phyloP scores from a whole-genome alignment of 768 basidiomycete species.

The Pleurotus cornucopiae region DNA sequence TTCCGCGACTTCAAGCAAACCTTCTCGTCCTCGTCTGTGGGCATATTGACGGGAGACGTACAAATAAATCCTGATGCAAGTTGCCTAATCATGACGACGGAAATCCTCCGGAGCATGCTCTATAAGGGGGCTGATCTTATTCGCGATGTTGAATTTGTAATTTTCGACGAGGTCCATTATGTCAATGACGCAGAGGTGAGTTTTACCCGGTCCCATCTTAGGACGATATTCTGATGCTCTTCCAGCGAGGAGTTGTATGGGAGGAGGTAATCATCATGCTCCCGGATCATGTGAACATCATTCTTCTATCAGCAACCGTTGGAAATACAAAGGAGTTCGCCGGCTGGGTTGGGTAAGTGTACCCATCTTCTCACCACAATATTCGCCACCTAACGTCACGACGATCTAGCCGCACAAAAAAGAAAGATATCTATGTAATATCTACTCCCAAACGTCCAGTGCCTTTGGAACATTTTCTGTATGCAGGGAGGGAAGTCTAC shows the following conservation, averaged over 20 bases:
- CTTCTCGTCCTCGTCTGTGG: conserved; percentile 86
- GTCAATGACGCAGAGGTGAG: conserved; percentile 96
- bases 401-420: conserved; percentile 82
- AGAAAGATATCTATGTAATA: conserved; percentile 99
- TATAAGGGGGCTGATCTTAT: conserved; percentile 99
- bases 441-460: conserved; percentile 95
- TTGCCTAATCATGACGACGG: conserved; percentile 97
- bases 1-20: conserved; percentile 98
- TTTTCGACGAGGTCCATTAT: conserved; percentile 99
- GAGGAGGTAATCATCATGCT: conserved; percentile 99
- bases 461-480: conserved; percentile 94
- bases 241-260: conserved; percentile 96
- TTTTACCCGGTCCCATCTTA: conserved; percentile 7
- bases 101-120: conserved; percentile 96
- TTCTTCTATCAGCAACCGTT: conserved; percentile 93
- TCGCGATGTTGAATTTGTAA: conserved; percentile 98
- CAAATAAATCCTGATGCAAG: conserved; percentile 98
- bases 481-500: conserved; percentile 88
- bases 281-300: conserved; percentile 97
- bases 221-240: conserved; percentile 4
- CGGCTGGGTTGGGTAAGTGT: conserved; percentile 93
- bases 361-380: background rate
- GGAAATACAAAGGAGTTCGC: conserved; percentile 98
- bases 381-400: conserved; percentile 5
- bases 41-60: conserved; percentile 97